Conservation (phyloP, 768 basidiomycete genomes). For the Erythrobasidium yunnanense region DNA sequence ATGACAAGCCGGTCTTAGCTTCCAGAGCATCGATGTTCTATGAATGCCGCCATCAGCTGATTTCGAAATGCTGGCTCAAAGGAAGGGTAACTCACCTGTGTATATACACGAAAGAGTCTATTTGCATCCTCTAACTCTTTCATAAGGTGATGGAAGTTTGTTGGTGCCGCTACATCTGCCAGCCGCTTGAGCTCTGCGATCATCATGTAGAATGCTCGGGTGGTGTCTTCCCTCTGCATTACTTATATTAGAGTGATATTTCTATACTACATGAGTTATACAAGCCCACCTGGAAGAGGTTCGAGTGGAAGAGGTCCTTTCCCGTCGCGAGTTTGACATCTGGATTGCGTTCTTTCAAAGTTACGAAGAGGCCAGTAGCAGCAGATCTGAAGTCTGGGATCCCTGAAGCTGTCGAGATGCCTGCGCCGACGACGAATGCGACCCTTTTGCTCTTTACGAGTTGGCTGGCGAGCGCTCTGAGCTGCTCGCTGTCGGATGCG, state of each 20-base stretch:
- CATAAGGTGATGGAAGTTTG: constrained; percentile 66
- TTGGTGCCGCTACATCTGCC: constrained; percentile 62
- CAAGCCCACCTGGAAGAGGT: constrained; percentile 66
- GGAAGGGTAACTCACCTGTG: constrained; percentile 47
- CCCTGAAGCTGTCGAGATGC: constrained; percentile 73
- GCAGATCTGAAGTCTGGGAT: constrained; percentile 82
- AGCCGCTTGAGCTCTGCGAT: constrained; percentile 68
- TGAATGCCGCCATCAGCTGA: not conserved
- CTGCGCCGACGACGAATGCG: constrained; percentile 53
- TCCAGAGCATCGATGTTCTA: constrained; percentile 79
- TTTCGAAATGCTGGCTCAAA: not conserved
- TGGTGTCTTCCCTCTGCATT: constrained; percentile 59
- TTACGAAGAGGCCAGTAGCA: constrained; percentile 61
- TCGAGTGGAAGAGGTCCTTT: constrained; percentile 81
- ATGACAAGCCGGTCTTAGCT: constrained; percentile 69
- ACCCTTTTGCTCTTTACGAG: constrained; percentile 5
- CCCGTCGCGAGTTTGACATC: constrained; percentile 60
- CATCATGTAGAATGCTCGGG: constrained; percentile 74
- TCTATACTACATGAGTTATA: no score
- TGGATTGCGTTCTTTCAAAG: constrained; percentile 65
- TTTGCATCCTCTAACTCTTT: constrained; percentile 64
- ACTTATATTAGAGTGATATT: not conserved
- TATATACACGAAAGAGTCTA: constrained; percentile 71
- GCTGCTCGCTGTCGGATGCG: constrained; percentile 4
- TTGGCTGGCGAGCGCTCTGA: constrained; percentile 1